A percentile compares a stretch with the other conserved stretches of the same genome.
phyloP scores from a whole-genome alignment of 306 rosid species.

The Fragaria nilgerrensis region DNA sequence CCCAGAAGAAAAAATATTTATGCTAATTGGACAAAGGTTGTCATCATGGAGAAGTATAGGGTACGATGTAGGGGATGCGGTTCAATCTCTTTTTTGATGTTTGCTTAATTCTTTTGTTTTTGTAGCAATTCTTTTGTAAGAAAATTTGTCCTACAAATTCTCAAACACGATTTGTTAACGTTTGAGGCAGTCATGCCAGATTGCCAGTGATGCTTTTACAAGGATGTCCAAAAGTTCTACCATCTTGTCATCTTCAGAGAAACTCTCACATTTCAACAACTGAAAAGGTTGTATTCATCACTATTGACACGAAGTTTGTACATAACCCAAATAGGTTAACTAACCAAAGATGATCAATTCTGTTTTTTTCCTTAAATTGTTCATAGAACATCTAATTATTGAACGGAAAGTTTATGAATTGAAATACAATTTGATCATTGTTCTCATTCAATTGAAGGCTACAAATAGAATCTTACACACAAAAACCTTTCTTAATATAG shows the following conservation, averaged over 20 bases:
- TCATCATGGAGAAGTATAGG: slow-evolving; percentile 17
- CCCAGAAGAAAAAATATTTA: slow-evolving; percentile 20
- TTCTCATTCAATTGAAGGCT: not conserved
- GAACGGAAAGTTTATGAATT: not conserved
- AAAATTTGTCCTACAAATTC: slow-evolving; percentile 42
- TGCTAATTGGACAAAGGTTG: slow-evolving; percentile 6
- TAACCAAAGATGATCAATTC: not conserved
- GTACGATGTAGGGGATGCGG: slow-evolving; percentile 21
- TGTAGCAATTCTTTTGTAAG: slow-evolving; percentile 64
- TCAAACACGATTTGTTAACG: slow-evolving; percentile 27
- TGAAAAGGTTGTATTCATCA: not conserved
- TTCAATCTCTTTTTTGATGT: slow-evolving; percentile 14
- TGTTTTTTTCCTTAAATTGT: not conserved
- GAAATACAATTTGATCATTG: not conserved
- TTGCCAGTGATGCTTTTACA: slow-evolving; percentile 14
- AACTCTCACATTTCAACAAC: not conserved
- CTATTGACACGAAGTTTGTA: not conserved
- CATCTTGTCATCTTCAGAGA: not conserved
- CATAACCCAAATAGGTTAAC: not conserved
- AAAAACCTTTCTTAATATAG: not conserved
- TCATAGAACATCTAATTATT: not conserved
- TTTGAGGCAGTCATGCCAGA: not conserved
- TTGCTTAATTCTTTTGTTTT: slow-evolving; percentile 36
- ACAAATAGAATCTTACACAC: not conserved
- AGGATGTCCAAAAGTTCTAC: not conserved